phyloP scores from a whole-genome alignment of 352 stramenopile genomes.

The Pythium apleroticum region DNA sequence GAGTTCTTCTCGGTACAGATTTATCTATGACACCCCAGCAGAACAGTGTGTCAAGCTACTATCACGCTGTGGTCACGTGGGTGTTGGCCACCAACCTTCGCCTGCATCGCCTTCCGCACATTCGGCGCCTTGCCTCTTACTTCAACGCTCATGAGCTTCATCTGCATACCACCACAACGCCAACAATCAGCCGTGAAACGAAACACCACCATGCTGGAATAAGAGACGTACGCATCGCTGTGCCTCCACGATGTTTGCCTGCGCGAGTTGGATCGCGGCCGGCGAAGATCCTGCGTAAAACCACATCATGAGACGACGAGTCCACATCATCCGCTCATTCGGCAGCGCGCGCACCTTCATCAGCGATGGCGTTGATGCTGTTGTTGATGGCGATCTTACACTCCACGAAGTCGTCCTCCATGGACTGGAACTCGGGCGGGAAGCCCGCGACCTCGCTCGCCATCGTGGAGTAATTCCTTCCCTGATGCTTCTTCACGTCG shows the following conservation, averaged over 20 bases:
- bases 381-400: slow-evolving; percentile 86
- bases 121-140: slow-evolving; percentile 58
- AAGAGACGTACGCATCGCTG: slow-evolving; percentile 57
- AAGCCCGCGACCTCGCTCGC: slow-evolving; percentile 34
- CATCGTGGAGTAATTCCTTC: slow-evolving; percentile 18
- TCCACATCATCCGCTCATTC: not conserved
- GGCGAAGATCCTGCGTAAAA: slow-evolving; percentile 26
- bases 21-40: slow-evolving; percentile 9
- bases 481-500: not conserved
- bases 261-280: slow-evolving; percentile 50
- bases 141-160: slow-evolving; percentile 82
- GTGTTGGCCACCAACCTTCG: slow-evolving; percentile 39
- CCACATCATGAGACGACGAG: not conserved
- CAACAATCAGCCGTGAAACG: not conserved
- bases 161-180: slow-evolving; percentile 31
- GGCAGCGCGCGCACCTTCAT: slow-evolving; percentile 31
- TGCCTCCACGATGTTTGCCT: slow-evolving; percentile 66
- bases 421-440: slow-evolving; percentile 57
- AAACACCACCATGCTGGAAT: not conserved
- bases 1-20: slow-evolving; percentile 47
- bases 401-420: slow-evolving; percentile 81
- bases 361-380: slow-evolving; percentile 64
- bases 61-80: not conserved
- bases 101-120: slow-evolving; percentile 70
- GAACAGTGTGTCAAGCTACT: not conserved